Evolutionary conservation across 306 rosid genomes (phyloP), one percentile per base, ranked within the genome.

Genomic region (Mimosa pudica): DNA sequence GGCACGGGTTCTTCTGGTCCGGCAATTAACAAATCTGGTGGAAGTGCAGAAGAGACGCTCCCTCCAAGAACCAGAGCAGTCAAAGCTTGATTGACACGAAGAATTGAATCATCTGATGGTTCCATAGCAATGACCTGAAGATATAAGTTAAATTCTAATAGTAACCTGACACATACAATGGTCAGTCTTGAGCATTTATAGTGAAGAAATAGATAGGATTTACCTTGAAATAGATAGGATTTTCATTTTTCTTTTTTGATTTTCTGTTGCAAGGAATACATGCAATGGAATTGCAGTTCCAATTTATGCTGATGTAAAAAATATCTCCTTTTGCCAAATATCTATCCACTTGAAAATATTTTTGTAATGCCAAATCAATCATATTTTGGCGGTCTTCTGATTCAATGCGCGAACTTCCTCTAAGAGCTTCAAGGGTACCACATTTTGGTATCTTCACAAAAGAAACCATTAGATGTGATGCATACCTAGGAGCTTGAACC

Each of bases 1-100:
- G 98, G 99, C 64, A 86, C 80, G 67, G 84, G 86, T 44, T 79
- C 91, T 86, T 80, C 84, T 14, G 86, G 84, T 82, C 86, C 85
- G 67, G 86, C 76, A 84, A 88, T 82, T 84, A 91, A 80, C 68
- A 88, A 85, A 87, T 95, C 95, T 7, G 99, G 98, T 67, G 98
- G 98, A 80, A 95, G 79, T 70, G 94, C 82, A 64, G 98, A 93
- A 65, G 89, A 84, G 76, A 81, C 88, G 79, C 88, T 91, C 78
- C 98, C 98, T 74, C 92, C 99, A 41, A 95, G 97, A 79, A 95
- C 99, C 70, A 95, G 90, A 72, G 98, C 98, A 62, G 98, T 95
- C 75, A 78, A 84, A 35, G 86, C 84, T 71, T 76, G 88, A 84
- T 90, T 92, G 77, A 89, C 90, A 42, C 89, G 81, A 38, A 95